phyloP scores from a whole-genome alignment of 306 rosid species.

The Bauhinia variegata region DNA sequence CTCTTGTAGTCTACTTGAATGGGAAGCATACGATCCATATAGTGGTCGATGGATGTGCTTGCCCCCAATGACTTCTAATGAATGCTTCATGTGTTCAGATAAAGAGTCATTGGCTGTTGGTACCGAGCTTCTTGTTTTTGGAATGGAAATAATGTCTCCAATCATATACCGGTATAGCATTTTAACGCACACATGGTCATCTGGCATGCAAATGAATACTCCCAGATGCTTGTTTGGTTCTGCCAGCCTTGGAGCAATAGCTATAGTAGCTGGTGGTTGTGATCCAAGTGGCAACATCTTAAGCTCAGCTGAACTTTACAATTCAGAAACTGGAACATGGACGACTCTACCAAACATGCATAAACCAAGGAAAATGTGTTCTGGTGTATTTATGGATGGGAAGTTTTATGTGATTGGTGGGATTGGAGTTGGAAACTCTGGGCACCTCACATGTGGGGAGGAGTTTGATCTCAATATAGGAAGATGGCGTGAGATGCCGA shows the following conservation, averaged over 20 bases:
- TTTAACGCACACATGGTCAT: constrained; percentile 67
- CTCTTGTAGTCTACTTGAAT: constrained; percentile 61
- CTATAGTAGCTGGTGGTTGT: constrained; percentile 79
- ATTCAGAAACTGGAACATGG: constrained; percentile 69
- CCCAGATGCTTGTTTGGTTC: constrained; percentile 82
- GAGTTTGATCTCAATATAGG: constrained; percentile 57
- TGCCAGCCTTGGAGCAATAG: constrained; percentile 67
- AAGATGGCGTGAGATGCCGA: constrained; percentile 67
- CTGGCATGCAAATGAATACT: constrained; percentile 53
- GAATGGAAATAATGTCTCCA: constrained; percentile 60
- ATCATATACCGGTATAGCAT: constrained; percentile 63
- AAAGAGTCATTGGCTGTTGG: constrained; percentile 91
- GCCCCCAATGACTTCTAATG: constrained; percentile 58
- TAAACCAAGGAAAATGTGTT: constrained; percentile 66
- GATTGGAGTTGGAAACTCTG: constrained; percentile 41
- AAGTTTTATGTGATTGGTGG: constrained; percentile 81
- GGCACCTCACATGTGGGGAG: constrained; percentile 61
- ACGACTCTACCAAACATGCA: constrained; percentile 66
- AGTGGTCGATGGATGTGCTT: constrained; percentile 55
- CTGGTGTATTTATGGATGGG: constrained; percentile 64
- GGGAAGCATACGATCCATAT: constrained; percentile 80
- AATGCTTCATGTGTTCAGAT: constrained; percentile 67
- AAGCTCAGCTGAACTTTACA: constrained; percentile 71
- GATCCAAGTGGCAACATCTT: constrained; percentile 54
- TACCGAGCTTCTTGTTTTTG: constrained; percentile 79